A percentile compares a stretch with the other conserved stretches of the same genome.
Evolutionary conservation across 179 eudicot genomes (phyloP).

Genomic region (Carnegiea gigantea): DNA sequence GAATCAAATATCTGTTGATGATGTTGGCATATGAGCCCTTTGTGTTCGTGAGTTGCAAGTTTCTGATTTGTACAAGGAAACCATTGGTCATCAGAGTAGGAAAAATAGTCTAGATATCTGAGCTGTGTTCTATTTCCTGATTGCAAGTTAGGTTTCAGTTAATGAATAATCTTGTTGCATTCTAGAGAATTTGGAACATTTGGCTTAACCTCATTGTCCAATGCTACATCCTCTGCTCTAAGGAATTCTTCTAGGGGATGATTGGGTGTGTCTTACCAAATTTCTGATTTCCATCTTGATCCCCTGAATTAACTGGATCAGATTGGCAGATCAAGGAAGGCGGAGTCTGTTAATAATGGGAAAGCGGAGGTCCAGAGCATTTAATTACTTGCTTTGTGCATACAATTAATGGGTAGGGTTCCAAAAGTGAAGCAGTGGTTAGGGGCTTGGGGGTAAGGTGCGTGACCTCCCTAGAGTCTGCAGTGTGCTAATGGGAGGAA

Average conservation of each 20-base stretch:
- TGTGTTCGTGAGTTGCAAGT: neutral
- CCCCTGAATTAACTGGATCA: neutral
- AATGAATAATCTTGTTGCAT: neutral
- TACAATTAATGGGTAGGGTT: neutral
- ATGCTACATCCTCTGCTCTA: neutral
- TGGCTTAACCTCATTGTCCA: neutral
- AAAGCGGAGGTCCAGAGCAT: neutral
- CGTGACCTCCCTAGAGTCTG: neutral
- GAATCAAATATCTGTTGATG: neutral
- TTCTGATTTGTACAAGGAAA: neutral
- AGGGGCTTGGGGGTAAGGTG: neutral
- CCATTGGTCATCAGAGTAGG: neutral
- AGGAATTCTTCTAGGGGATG: neutral
- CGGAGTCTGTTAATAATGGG: neutral
- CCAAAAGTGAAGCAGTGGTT: neutral
- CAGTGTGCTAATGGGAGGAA: neutral
- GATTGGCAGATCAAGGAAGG: neutral
- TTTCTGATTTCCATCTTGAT: constrained; percentile 5
- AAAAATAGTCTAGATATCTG: neutral
- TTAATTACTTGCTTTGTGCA: neutral
- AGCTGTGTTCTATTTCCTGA: neutral
- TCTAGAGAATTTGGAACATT: neutral
- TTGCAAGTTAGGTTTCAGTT: neutral
- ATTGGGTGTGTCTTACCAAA: neutral
- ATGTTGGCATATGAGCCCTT: neutral